Evolutionary conservation across 306 rosid species (phyloP), one percentile per base, ranked within the genome.

Genomic region (Abrus precatorius): DNA sequence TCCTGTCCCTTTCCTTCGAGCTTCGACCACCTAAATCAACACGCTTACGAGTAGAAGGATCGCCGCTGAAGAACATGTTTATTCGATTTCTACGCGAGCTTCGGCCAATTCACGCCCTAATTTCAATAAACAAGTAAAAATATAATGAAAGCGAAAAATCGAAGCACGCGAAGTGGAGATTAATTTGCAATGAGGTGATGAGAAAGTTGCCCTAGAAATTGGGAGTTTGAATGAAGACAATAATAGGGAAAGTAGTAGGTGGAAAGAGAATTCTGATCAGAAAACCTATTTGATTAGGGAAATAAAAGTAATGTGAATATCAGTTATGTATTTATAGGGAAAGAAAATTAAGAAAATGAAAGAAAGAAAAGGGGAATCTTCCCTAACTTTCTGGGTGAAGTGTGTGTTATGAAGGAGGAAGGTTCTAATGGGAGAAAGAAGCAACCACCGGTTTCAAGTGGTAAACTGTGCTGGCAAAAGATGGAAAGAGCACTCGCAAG

Each of bases 21-120:
- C 98, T 95, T 45, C 97, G 90, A 53, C 98, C 98, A 20, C 97
- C 97, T 82, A 95, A 91, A 92, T 92, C 97, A 5, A 95, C 98
- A 12, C 98, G 97, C 86, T 95, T 95, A 76, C 97, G 92, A 60
- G 86, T 88, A 9, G 97, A 95, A 1, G 98, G 86, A 92, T 95
- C 98, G 78, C 98, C 98, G 20, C 95, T 82, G 90, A 95, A 95
- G 89, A 81, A 92, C 98, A 95, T 94, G 80, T 50, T 53, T 72
- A 69, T 71, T 73, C 6, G 36, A 63, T 45, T 54, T 59, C 84
- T 29, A 32, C 53, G 59, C 10, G 33, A 68, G 72, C 40, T 68
- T 71, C 4, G 7, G 65, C 71, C 70, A 72, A 83, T 82, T 80
- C 65, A 72, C 86, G 55, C 84, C 85, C 84, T 80, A 84, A 57